Evolutionary conservation across 1,139 yeast genomes (phyloP).

Genomic region (Meyerozyma sp.): DNA sequence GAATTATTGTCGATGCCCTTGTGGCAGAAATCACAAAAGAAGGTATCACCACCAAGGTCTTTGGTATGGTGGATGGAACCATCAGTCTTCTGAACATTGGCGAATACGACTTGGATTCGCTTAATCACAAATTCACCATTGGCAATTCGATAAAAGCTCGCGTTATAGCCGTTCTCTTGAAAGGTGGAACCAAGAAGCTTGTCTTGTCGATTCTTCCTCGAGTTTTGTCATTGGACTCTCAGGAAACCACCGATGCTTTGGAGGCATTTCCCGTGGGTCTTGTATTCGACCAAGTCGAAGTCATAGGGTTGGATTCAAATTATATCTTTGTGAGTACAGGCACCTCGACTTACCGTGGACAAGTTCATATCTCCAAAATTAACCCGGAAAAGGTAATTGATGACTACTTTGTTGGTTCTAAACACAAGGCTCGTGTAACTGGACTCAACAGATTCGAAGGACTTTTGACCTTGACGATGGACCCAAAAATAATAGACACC

Average conservation of each 20-base stretch:
- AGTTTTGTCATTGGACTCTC: slow-evolving; percentile 26
- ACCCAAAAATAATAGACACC: slow-evolving; percentile 57
- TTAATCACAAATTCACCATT: slow-evolving; percentile 57
- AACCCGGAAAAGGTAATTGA: slow-evolving; percentile 47
- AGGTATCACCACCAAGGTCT: slow-evolving; percentile 63
- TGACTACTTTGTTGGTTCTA: slow-evolving; percentile 57
- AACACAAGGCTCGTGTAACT: slow-evolving; percentile 71
- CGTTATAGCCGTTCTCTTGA: slow-evolving; percentile 55
- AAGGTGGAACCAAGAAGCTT: slow-evolving; percentile 55
- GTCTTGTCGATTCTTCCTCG: slow-evolving; percentile 62
- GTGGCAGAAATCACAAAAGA: slow-evolving; percentile 54
- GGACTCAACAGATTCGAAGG: slow-evolving; percentile 68
- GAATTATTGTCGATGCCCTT: slow-evolving; percentile 71
- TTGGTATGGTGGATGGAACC: slow-evolving; percentile 73
- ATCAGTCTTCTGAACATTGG: slow-evolving; percentile 64
- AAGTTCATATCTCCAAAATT: slow-evolving; percentile 68
- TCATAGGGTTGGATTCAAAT: slow-evolving; percentile 53
- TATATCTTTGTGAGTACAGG: slow-evolving; percentile 58
- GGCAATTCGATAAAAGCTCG: slow-evolving; percentile 69
- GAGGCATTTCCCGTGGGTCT: slow-evolving; percentile 80
- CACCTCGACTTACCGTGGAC: slow-evolving; percentile 52
- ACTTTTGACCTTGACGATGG: slow-evolving; percentile 60
- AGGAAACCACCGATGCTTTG: slow-evolving; percentile 31
- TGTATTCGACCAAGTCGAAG: slow-evolving; percentile 52
- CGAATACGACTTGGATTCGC: slow-evolving; percentile 38